A percentile compares a stretch with the other conserved stretches of the same genome.
Evolutionary conservation across 208 protist species (phyloP).

Genomic region (Angomonas desouzai): DNA sequence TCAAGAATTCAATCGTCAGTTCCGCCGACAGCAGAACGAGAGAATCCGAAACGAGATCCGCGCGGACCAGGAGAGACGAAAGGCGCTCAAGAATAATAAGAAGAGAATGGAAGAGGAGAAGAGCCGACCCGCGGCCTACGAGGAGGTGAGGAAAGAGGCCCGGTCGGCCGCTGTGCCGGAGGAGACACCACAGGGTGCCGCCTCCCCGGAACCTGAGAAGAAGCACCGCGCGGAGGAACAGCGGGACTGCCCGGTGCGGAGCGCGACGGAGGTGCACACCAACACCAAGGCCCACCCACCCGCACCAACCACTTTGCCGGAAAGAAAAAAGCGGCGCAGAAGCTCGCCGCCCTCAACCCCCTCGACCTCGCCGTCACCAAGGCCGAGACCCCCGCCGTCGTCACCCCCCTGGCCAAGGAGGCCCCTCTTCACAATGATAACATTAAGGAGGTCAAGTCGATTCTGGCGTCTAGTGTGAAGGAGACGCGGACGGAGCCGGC

Average conservation of each 20-base stretch:
- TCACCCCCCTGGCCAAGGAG: neutral
- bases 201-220: neutral
- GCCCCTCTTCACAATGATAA: neutral
- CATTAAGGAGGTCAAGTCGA: neutral
- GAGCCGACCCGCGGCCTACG: too few species aligned
- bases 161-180: too few species aligned
- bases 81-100: constrained; percentile 4
- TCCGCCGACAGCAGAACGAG: constrained; percentile 32
- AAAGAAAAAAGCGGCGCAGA: neutral
- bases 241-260: neutral
- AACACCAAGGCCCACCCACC: neutral
- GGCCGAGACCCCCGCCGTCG: neutral
- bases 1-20: constrained; percentile 34
- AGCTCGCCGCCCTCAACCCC: neutral
- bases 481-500: neutral
- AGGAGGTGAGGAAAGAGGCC: too few species aligned
- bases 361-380: neutral
- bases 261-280: neutral
- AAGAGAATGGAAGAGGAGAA: neutral
- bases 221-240: neutral
- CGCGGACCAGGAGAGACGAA: neutral
- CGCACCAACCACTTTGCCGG: constrained; percentile 1
- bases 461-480: constrained; percentile 1
- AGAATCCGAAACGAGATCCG: constrained; percentile 16
- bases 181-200: too few species aligned